Conservation (phyloP, 805 yeast genomes). For the Candida awuae region DNA sequence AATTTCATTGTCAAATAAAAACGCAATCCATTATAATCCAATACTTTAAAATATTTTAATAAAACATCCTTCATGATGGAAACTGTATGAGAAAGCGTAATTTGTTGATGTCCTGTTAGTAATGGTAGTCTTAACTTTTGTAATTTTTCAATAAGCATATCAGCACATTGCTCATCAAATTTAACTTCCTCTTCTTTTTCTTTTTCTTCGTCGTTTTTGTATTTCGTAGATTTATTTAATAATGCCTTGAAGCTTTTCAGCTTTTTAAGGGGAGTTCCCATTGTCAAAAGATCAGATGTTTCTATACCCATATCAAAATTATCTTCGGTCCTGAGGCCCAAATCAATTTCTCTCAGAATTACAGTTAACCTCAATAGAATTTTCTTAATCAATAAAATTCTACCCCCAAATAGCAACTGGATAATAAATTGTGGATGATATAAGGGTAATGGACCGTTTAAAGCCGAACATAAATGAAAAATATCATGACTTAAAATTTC, state of each 20-base stretch:
- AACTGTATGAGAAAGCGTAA: conserved; percentile 64
- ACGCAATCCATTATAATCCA: conserved; percentile 62
- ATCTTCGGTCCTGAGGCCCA: conserved; percentile 21
- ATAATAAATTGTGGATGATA: conserved; percentile 86
- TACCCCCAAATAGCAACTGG: conserved; percentile 62
- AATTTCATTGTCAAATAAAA: conserved; percentile 66
- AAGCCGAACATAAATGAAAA: conserved; percentile 61
- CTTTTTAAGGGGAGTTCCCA: not conserved
- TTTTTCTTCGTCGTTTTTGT: too few species aligned
- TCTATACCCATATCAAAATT: conserved; percentile 22
- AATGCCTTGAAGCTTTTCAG: not conserved
- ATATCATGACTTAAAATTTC: conserved; percentile 49
- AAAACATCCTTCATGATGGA: conserved; percentile 54
- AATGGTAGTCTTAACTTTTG: conserved; percentile 65
- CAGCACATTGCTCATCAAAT: conserved; percentile 29
- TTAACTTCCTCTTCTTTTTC: conserved; percentile 20
- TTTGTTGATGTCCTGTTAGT: conserved; percentile 85
- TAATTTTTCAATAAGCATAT: conserved; percentile 48
- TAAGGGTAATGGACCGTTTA: conserved; percentile 84
- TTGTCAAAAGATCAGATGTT: not conserved
- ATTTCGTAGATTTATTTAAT: too few species aligned
- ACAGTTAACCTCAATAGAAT: conserved; percentile 48
- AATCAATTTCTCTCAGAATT: conserved; percentile 46
- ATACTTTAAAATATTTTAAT: conserved; percentile 32
- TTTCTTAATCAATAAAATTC: conserved; percentile 44